Evolutionary conservation across 768 basidiomycete genomes (phyloP).

Genomic region (Suillus plorans): DNA sequence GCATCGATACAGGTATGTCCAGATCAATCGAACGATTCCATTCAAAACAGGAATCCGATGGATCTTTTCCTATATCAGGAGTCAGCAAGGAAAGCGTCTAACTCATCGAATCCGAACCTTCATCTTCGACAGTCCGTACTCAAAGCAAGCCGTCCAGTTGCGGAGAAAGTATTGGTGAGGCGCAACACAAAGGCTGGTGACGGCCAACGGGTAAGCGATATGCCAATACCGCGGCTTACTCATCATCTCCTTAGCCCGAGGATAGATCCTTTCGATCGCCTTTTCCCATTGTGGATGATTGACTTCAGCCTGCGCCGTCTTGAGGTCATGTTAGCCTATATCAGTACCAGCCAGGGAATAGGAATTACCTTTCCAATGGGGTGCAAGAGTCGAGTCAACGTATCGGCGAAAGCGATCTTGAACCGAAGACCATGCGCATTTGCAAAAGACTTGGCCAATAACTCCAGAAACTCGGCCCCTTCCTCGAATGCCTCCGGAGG

Average conservation of each 20-base stretch:
- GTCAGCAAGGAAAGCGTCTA: constrained; percentile 8
- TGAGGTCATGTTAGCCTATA: not conserved
- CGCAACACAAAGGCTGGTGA: constrained; percentile 84
- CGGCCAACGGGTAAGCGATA: constrained; percentile 79
- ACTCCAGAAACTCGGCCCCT: constrained; percentile 87
- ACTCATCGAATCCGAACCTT: constrained; percentile 52
- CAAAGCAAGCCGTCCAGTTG: constrained; percentile 77
- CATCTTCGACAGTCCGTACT: constrained; percentile 68
- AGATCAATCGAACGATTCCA: constrained; percentile 78
- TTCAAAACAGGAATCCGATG: constrained; percentile 73
- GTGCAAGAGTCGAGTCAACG: constrained; percentile 73
- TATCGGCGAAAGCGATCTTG: constrained; percentile 85
- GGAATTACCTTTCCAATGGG: constrained; percentile 77
- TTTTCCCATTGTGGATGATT: constrained; percentile 95
- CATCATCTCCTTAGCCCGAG: constrained; percentile 83
- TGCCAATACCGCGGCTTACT: constrained; percentile 89
- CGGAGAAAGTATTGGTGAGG: constrained; percentile 83
- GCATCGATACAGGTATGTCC: constrained; percentile 96
- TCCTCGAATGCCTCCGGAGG: constrained; percentile 92
- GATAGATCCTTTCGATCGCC: constrained; percentile 81
- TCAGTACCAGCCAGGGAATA: not conserved
- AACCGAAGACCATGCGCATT: constrained; percentile 81
- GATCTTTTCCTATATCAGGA: constrained; percentile 65
- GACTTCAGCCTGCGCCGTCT: constrained; percentile 95
- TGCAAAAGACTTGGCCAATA: constrained; percentile 78